Percentiles rank a stretch among this genome's conserved stretches.
Conservation (phyloP, 1,139 yeast species). For the Suhomyces chickasaworum region DNA sequence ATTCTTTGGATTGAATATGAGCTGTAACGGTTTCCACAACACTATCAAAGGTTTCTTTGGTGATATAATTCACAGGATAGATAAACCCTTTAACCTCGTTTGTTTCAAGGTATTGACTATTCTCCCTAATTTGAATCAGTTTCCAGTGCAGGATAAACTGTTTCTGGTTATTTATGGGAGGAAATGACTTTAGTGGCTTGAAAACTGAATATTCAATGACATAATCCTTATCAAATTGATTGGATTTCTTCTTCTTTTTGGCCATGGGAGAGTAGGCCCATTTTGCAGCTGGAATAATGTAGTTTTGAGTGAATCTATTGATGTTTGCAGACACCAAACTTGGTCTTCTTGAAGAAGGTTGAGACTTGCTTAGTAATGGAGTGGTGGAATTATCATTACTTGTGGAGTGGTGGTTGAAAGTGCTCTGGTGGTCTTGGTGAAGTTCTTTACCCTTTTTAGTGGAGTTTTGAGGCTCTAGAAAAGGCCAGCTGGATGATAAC, state of each 20-base stretch:
- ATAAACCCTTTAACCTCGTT: constrained; percentile 10
- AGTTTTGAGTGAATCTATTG: constrained; percentile 26
- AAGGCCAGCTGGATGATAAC: constrained; percentile 15
- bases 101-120: constrained; percentile 3
- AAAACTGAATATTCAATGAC: constrained; percentile 57
- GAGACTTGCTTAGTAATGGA: constrained; percentile 11
- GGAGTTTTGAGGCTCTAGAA: not conserved
- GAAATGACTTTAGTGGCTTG: constrained; percentile 35
- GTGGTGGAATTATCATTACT: not conserved
- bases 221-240: constrained; percentile 14
- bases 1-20: constrained; percentile 41
- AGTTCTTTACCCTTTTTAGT: not conserved
- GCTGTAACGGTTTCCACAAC: constrained; percentile 41
- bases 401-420: not conserved
- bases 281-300: constrained; percentile 31
- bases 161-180: constrained; percentile 21
- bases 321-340: constrained; percentile 16
- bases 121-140: constrained; percentile 11
- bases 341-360: constrained; percentile 11
- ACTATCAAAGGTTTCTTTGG: constrained; percentile 33
- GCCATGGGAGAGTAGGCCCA: constrained; percentile 22
- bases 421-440: not conserved
- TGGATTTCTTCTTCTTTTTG: constrained; percentile 3
- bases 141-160: constrained; percentile 22
- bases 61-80: constrained; percentile 31